A percentile compares a stretch with the other conserved stretches of the same genome.
phyloP scores from a whole-genome alignment of 768 basidiomycete species.

The Lyophyllum atratum region DNA sequence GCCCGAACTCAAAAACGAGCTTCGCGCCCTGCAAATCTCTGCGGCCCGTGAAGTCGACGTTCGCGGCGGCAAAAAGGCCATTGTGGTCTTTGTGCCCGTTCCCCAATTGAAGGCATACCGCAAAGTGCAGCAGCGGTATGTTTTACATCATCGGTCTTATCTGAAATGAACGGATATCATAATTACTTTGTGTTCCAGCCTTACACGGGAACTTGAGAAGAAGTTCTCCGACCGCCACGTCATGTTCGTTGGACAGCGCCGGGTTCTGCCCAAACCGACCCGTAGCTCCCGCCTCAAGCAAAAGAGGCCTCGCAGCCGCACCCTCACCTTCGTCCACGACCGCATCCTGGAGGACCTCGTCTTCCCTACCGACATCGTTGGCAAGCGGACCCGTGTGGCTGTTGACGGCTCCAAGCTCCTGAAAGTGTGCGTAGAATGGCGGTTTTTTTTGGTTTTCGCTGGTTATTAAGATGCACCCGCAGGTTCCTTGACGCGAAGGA shows the following conservation, averaged over 20 bases:
- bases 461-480: conserved; percentile 19
- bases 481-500: conserved; percentile 99
- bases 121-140: conserved; percentile 94
- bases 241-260: conserved; percentile 97
- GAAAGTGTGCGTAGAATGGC: conserved; percentile 81
- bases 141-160: conserved; percentile 9
- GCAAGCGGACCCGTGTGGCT: conserved; percentile 93
- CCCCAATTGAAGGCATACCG: conserved; percentile 98
- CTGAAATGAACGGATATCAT: conserved; percentile 13
- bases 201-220: conserved; percentile 99
- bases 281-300: conserved; percentile 91
- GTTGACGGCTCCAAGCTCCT: conserved; percentile 94
- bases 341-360: conserved; percentile 99
- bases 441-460: conserved; percentile 9
- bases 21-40: conserved; percentile 94
- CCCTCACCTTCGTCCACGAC: conserved; percentile 96
- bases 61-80: conserved; percentile 98
- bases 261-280: conserved; percentile 97
- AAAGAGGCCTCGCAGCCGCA: conserved; percentile 96
- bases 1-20: conserved; percentile 96
- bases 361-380: conserved; percentile 98
- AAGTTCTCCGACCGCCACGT: conserved; percentile 99
- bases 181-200: conserved; percentile 46
- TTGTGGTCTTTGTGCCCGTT: conserved; percentile 97
- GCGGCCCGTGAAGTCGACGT: conserved; percentile 99